Base-by-base conservation (phyloP, 176 grass and related monocot genomes). In the Oryza longistaminata region DNA sequence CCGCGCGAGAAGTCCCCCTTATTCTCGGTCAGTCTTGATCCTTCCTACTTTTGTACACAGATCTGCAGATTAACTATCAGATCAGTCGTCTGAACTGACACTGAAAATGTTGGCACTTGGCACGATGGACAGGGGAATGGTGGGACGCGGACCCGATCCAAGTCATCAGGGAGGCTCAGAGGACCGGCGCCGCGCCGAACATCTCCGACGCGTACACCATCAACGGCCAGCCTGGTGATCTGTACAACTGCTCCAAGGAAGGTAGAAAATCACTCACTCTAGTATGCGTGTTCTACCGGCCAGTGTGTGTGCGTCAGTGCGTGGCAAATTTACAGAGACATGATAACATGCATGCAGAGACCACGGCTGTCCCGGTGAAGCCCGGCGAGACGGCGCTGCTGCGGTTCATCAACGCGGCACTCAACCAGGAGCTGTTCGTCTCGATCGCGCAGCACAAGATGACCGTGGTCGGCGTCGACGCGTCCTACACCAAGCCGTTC, bases 211-310 rank as follows among this genome's bases (percentile, higher is more conserved):
- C 94, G 16, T 90, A 90, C 87, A 97, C 94, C 75, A 81, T 97
- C 90, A 94, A 97, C 64, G 92, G 90, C 53, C 92, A 97, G 82
- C 94, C 94, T 34, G 94, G 94, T 3, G 94, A 97, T 80, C 86
- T 90, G 67, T 92, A 29, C 85, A 79, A 88, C 22, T 97, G 94
- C 80, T 97, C 94, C 48, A n/a, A 70, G 3, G 53, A 94, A 85
- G 87, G 92, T 90, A 79, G 6, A 29, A 12, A 12, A 37, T 16
- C 2, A 37, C 65, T 58, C 69, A 15, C 39, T 60, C 19, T 9
- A 60, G 55, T 9, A n/a, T 22, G 19, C 53, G 19, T 58, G 21
- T 22, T 19, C 50, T 19, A 53, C 50, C 1, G 14, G 48, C 12
- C 12, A 1, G 13, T 49, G 43, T 14, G 50, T 55, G 7, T 11